A percentile compares a stretch with the other conserved stretches of the same genome.
Conservation (phyloP, 148 eudicot species). For the Diospyros lotus region DNA sequence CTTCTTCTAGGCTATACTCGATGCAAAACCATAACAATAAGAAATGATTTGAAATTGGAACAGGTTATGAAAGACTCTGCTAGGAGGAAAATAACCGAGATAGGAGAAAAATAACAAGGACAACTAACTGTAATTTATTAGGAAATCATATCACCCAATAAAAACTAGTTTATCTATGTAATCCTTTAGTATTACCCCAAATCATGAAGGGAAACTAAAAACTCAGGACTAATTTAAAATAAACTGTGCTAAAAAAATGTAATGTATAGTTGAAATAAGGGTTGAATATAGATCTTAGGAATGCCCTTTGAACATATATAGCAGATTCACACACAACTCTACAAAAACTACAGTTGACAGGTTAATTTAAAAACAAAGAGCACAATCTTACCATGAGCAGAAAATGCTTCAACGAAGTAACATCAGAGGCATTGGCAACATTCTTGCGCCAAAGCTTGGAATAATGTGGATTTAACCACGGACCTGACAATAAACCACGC, state of each 20-base stretch:
- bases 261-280: neutral
- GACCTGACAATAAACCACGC: conserved; percentile 85
- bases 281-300: neutral
- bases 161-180: neutral
- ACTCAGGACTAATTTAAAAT: neutral
- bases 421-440: conserved; percentile 48
- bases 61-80: neutral
- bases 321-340: neutral
- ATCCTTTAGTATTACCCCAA: neutral
- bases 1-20: too few relatives aligned
- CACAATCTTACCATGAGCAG: conserved; percentile 56
- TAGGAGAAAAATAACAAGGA: neutral
- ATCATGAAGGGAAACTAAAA: neutral
- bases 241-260: neutral
- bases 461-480: conserved; percentile 73
- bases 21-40: neutral
- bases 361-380: conserved; percentile 3
- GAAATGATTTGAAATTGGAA: neutral
- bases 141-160: neutral
- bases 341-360: neutral
- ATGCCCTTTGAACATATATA: neutral
- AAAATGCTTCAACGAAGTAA: conserved; percentile 45
- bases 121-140: neutral
- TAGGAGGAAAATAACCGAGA: neutral
- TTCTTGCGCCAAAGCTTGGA: conserved; percentile 56